Percentiles rank a stretch among this genome's conserved stretches.
phyloP scores from a whole-genome alignment of 352 stramenopile species.

The Phytophthora aleatoria region DNA sequence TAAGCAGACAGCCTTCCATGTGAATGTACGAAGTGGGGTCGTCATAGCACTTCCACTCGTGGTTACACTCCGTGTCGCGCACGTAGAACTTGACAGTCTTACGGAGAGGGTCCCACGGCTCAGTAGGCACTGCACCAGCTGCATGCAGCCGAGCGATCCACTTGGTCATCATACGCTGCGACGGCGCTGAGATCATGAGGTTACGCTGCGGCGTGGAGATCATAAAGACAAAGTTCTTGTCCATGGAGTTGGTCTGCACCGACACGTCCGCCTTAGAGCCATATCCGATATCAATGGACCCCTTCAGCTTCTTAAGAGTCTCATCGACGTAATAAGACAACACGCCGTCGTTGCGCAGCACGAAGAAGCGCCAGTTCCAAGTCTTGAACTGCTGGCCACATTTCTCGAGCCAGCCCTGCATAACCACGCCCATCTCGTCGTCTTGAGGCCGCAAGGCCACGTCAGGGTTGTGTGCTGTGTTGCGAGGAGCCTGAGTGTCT shows the following conservation, averaged over 20 bases:
- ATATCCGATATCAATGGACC: conserved; percentile 77
- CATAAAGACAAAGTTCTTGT: conserved; percentile 86
- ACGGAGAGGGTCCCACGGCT: conserved; percentile 77
- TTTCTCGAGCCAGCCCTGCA: conserved; percentile 89
- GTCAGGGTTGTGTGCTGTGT: conserved; percentile 40
- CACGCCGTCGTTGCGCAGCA: conserved; percentile 78
- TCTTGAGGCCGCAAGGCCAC: conserved; percentile 46
- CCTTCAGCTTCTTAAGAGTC: conserved; percentile 77
- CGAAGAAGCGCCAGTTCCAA: conserved; percentile 91
- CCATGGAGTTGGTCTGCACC: conserved; percentile 81
- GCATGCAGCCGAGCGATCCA: conserved; percentile 82
- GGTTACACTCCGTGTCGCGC: conserved; percentile 62
- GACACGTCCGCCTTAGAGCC: conserved; percentile 76
- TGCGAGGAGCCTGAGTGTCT: conserved; percentile 7
- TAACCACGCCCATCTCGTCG: conserved; percentile 71
- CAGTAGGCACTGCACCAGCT: conserved; percentile 65
- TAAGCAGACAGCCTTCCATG: conserved; percentile 86
- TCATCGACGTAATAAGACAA: conserved; percentile 85
- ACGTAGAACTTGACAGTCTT: conserved; percentile 89
- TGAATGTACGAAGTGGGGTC: conserved; percentile 87
- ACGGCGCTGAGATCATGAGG: conserved; percentile 82
- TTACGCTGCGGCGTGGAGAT: conserved; percentile 77
- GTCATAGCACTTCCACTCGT: conserved; percentile 89
- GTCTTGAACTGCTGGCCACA: conserved; percentile 90
- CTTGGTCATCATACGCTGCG: conserved; percentile 76